Evolutionary conservation across 129 eudicot genomes (phyloP).

Genomic region (Helianthus tuberosus): DNA sequence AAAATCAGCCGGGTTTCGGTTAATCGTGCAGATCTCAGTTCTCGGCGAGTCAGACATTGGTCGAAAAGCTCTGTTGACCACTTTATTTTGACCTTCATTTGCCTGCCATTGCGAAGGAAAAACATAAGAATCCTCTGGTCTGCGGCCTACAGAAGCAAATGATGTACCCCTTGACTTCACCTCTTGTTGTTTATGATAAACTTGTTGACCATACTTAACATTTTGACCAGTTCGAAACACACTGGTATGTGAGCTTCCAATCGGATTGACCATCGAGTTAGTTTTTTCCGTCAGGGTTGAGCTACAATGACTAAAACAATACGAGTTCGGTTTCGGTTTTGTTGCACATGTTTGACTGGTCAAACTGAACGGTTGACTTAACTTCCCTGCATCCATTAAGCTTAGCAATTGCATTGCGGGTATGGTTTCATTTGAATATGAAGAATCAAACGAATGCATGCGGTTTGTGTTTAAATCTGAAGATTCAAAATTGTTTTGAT

Average conservation of each 20-base stretch:
- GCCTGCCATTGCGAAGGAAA: constrained; percentile 25
- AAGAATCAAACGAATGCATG: constrained; percentile 34
- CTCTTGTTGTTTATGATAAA: constrained; percentile 38
- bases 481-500: constrained; percentile 33
- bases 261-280: constrained; percentile 21
- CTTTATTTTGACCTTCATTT: constrained; percentile 25
- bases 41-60: constrained; percentile 11
- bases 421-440: constrained; percentile 65
- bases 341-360: constrained; percentile 23
- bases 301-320: constrained; percentile 43
- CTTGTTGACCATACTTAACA: constrained; percentile 31
- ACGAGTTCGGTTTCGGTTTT: constrained; percentile 50
- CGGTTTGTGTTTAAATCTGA: constrained; percentile 15
- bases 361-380: constrained; percentile 35
- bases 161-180: constrained; percentile 32
- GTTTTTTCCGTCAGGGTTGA: constrained; percentile 27
- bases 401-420: constrained; percentile 91
- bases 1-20: constrained; percentile 86
- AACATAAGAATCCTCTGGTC: constrained; percentile 33
- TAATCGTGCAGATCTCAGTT: constrained; percentile 49
- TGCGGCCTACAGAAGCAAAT: constrained; percentile 15
- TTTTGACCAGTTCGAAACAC: constrained; percentile 25
- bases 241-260: constrained; percentile 32
- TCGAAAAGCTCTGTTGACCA: constrained; percentile 19
- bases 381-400: constrained; percentile 62